These are phyloP conservation scores for Phylloporus sp. DNA, from an alignment of 768 basidiomycete species.

Conservation along the genomic window DNA sequence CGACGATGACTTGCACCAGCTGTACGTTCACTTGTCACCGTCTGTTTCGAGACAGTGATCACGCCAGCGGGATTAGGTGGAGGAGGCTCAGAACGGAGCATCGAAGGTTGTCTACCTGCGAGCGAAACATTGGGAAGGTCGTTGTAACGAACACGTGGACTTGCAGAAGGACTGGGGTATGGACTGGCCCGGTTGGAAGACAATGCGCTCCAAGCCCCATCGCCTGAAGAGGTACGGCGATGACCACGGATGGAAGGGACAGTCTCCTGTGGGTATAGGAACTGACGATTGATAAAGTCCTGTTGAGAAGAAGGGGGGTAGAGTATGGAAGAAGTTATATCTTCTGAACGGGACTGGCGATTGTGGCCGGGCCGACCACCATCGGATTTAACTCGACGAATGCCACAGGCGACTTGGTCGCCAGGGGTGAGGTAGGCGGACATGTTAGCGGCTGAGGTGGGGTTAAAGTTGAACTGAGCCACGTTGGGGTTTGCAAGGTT, in stretches of 20 bases:
- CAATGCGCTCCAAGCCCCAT: slow-evolving; percentile 32
- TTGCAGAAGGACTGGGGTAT: slow-evolving; percentile 67
- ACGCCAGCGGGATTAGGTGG: slow-evolving; percentile 1
- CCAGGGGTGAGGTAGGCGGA: slow-evolving; percentile 36
- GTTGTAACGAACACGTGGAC: slow-evolving; percentile 50
- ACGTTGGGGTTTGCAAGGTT: slow-evolving; percentile 23
- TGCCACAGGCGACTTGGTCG: slow-evolving; percentile 24
- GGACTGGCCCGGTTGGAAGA: slow-evolving; percentile 49
- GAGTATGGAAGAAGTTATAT: slow-evolving; percentile 37
- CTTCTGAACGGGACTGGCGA: slow-evolving; percentile 61
- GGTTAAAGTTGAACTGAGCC: slow-evolving; percentile 35
- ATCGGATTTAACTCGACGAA: slow-evolving; percentile 55
- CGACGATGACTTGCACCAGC: slow-evolving; percentile 81
- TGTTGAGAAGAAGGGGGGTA: slow-evolving; percentile 38
- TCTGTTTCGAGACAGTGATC: slow-evolving; percentile 56
- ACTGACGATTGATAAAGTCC: slow-evolving; percentile 43
- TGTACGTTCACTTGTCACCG: slow-evolving; percentile 89
- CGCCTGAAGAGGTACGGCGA: slow-evolving; percentile 40
- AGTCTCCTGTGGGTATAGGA: slow-evolving; percentile 39
- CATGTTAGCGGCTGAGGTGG: slow-evolving; percentile 33
- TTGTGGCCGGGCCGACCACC: slow-evolving; percentile 39
- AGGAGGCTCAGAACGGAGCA: slow-evolving; percentile 22
- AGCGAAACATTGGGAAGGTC: slow-evolving; percentile 42
- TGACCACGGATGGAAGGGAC: slow-evolving; percentile 39
- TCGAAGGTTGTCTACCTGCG: slow-evolving; percentile 17